Evolutionary conservation across 139 green algal species (phyloP).

Genomic region (Desmodesmus armatus): DNA sequence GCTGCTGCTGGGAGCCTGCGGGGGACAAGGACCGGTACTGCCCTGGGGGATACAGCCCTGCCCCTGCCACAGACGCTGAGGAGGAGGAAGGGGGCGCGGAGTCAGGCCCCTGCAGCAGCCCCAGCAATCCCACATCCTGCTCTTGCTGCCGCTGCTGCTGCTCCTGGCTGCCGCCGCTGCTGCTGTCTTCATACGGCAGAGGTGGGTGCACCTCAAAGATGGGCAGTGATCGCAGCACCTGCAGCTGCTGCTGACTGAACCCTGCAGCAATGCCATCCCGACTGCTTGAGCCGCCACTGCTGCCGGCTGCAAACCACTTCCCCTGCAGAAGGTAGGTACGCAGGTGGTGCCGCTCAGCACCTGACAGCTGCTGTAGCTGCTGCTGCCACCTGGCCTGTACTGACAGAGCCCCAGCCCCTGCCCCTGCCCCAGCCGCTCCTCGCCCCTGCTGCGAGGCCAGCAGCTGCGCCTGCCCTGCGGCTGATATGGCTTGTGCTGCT

Average conservation of each 20-base stretch:
- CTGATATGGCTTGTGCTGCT: conserved; percentile 36
- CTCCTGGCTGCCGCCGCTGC: not conserved
- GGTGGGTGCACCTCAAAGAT: conserved; percentile 64
- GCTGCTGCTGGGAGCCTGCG: not conserved
- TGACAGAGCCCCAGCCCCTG: conserved; percentile 1
- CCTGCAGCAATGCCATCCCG: not conserved
- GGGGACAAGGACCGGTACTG: not conserved
- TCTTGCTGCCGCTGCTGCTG: not conserved
- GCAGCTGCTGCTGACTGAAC: conserved; percentile 46
- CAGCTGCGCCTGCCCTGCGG: conserved; percentile 20
- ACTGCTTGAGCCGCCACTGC: not conserved
- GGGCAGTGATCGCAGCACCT: conserved; percentile 61
- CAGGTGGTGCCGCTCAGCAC: conserved; percentile 70
- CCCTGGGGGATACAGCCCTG: not conserved
- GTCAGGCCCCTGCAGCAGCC: too few relatives aligned
- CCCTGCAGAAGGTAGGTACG: conserved; percentile 73
- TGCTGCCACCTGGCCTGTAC: conserved; percentile 13
- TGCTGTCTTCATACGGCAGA: conserved; percentile 29
- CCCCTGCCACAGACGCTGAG: too few relatives aligned
- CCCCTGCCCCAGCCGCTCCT: not conserved
- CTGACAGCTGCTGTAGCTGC: conserved; percentile 27
- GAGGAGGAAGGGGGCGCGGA: too few relatives aligned
- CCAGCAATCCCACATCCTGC: too few relatives aligned
- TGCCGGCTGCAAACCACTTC: conserved; percentile 59
- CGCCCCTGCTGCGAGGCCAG: not conserved